Conservation (phyloP, 331 rosid genomes). For the Arachis monticola region DNA sequence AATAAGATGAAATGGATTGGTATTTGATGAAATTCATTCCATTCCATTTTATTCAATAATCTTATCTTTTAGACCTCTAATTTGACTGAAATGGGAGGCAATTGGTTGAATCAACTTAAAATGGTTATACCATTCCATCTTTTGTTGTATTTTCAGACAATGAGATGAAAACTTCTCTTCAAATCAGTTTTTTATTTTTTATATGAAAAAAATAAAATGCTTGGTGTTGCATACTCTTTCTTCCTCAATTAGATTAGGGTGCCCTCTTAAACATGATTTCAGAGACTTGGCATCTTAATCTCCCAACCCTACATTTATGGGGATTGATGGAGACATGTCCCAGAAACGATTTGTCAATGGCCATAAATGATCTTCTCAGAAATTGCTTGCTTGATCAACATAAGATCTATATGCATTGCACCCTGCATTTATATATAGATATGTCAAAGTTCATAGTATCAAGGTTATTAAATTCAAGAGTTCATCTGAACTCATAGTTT, state of each 20-base stretch:
- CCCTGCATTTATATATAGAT: background rate
- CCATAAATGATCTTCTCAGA: conserved; percentile 2
- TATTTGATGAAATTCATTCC: background rate
- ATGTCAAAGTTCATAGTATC: background rate
- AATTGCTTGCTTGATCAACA: background rate
- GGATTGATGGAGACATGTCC: conserved; percentile 21
- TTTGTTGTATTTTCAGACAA: too few relatives aligned
- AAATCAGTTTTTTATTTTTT: too few relatives aligned
- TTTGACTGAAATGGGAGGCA: background rate
- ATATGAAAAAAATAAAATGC: background rate
- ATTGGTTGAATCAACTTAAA: too few relatives aligned
- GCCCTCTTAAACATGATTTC: background rate
- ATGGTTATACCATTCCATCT: too few relatives aligned
- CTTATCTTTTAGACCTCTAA: background rate
- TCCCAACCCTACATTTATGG: conserved; percentile 20
- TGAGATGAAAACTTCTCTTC: too few relatives aligned
- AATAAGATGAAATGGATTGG: background rate
- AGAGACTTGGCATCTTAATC: conserved; percentile 20
- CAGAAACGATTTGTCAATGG: conserved; percentile 19
- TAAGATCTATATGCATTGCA: background rate
- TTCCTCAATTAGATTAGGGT: conserved; percentile 22
- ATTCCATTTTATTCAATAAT: background rate
- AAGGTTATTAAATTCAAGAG: too few relatives aligned
- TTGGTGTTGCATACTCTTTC: conserved; percentile 5
- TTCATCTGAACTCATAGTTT: too few relatives aligned